phyloP scores from a whole-genome alignment of 305 asterid species.

The Rubia peregrina region DNA sequence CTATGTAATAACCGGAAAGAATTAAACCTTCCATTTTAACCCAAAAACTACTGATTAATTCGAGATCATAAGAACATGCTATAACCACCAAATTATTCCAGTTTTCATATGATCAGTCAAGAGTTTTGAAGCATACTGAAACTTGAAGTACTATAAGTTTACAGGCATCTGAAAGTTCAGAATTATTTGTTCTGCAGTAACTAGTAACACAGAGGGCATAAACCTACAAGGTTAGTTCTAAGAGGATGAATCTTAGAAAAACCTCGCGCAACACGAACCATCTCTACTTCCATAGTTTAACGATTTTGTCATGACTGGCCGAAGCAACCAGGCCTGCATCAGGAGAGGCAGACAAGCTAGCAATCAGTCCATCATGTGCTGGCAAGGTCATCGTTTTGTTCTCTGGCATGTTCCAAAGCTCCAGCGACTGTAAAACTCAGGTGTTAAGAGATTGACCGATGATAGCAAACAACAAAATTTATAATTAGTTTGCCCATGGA shows the following conservation, averaged over 20 bases:
- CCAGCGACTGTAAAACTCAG: constrained; percentile 55
- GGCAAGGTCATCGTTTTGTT: constrained; percentile 74
- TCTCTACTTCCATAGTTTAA: constrained; percentile 74
- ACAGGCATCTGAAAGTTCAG: background rate
- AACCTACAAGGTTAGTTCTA: background rate
- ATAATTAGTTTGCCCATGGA: background rate
- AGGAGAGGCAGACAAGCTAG: constrained; percentile 69
- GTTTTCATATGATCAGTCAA: background rate
- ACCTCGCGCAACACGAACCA: background rate
- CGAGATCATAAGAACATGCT: background rate
- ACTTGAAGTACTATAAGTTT: background rate
- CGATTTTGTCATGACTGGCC: constrained; percentile 83
- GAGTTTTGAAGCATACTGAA: background rate
- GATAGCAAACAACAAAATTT: background rate
- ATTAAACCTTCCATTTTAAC: background rate
- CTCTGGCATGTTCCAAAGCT: constrained; percentile 90
- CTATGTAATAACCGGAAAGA: background rate
- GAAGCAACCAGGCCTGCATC: constrained; percentile 84
- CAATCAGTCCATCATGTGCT: constrained; percentile 79
- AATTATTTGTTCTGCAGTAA: background rate
- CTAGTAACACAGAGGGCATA: background rate
- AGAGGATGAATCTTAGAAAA: background rate
- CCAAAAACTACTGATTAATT: background rate
- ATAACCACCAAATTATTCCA: background rate
- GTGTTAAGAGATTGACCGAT: background rate